These are phyloP conservation scores for Cryptococcus depauperatus DNA, from an alignment of 1,284 basidiomycete genomes.

Conservation along the genomic window DNA sequence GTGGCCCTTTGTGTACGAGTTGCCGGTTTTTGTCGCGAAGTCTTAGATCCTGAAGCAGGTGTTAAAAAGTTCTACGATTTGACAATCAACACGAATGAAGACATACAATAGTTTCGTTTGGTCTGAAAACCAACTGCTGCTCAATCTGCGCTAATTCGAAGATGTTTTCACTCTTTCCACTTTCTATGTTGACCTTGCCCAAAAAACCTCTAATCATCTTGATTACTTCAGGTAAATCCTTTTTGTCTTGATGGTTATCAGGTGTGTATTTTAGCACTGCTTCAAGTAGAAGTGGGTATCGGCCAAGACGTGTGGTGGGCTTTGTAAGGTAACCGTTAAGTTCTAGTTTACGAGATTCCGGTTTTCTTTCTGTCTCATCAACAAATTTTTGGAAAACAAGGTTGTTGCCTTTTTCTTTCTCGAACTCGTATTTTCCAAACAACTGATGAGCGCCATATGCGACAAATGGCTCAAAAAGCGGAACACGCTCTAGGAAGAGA, in stretches of 20 bases:
- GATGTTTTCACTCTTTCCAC: slow-evolving; percentile 83
- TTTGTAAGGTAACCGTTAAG: slow-evolving; percentile 97
- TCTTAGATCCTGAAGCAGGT: slow-evolving; percentile 61
- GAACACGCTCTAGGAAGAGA: slow-evolving; percentile 79
- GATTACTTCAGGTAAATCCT: slow-evolving; percentile 68
- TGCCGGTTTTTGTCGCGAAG: slow-evolving; percentile 80
- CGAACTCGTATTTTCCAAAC: slow-evolving; percentile 98
- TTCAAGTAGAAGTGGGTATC: slow-evolving; percentile 89
- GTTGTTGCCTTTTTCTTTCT: slow-evolving; percentile 93
- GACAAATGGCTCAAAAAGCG: slow-evolving; percentile 86
- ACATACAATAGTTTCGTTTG: slow-evolving; percentile 72
- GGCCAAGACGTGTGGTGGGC: slow-evolving; percentile 90
- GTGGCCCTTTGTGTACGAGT: slow-evolving; percentile 84
- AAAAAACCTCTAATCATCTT: slow-evolving; percentile 75
- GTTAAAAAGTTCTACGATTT: neutral
- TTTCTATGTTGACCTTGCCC: slow-evolving; percentile 80
- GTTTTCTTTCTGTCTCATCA: slow-evolving; percentile 83
- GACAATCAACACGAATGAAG: neutral
- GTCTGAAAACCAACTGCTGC: slow-evolving; percentile 75
- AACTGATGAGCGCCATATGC: slow-evolving; percentile 93
- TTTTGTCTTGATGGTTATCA: slow-evolving; percentile 83
- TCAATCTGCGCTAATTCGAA: slow-evolving; percentile 88
- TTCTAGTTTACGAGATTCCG: slow-evolving; percentile 92
- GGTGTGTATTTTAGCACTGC: slow-evolving; percentile 90
- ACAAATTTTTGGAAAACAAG: slow-evolving; percentile 93